A percentile compares a stretch with the other conserved stretches of the same genome.
Conservation (phyloP, 1,139 yeast species). For the Groenewaldozyma auringiensis region DNA sequence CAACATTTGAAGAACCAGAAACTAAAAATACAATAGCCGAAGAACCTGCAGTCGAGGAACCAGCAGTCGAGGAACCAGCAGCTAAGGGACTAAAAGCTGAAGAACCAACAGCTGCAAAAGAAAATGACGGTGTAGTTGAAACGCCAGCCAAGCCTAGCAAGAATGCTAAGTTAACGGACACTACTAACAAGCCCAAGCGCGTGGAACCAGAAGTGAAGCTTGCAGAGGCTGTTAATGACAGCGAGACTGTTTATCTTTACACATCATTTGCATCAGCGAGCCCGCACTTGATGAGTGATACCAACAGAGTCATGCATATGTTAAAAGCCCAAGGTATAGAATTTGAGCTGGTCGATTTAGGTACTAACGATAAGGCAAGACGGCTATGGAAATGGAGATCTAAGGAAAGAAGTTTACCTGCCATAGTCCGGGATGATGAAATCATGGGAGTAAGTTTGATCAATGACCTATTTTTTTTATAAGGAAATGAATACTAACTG, state of each 20-base stretch:
- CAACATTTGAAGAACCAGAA: background rate
- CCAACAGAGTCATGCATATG: constrained; percentile 69
- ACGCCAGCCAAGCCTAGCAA: no score
- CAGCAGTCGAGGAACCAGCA: background rate
- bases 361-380: constrained; percentile 82
- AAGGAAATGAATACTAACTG: no score
- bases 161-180: no score
- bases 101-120: background rate
- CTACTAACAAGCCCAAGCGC: no score
- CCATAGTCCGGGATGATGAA: constrained; percentile 83
- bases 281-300: constrained; percentile 72
- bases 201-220: background rate
- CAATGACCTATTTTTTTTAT: constrained; percentile 29
- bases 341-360: constrained; percentile 68
- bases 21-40: background rate
- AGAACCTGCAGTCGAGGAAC: background rate
- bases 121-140: no score
- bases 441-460: constrained; percentile 52
- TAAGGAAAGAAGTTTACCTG: constrained; percentile 73
- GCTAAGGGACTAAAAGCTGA: background rate
- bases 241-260: constrained; percentile 45
- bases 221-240: background rate
- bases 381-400: constrained; percentile 77
- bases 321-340: constrained; percentile 65
- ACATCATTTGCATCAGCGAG: constrained; percentile 89